phyloP scores from a whole-genome alignment of 345 rosid genomes.

The Kandelia obovata region DNA sequence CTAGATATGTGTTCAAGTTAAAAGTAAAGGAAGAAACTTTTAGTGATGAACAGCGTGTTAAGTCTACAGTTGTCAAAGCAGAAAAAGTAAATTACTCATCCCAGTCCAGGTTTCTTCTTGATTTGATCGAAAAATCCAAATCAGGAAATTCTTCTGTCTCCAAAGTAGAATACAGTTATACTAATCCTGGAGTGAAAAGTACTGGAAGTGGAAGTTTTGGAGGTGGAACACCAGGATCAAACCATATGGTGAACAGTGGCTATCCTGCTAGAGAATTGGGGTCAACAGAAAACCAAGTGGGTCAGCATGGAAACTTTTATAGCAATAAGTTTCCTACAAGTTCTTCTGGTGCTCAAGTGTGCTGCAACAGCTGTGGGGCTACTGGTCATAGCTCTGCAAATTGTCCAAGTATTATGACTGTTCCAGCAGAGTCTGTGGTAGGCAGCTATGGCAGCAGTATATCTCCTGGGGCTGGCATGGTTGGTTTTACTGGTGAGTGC shows the following conservation, averaged over 20 bases:
- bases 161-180: constrained; percentile 32
- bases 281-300: constrained; percentile 36
- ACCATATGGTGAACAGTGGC: constrained; percentile 13
- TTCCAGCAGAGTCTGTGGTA: constrained; percentile 40
- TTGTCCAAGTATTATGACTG: constrained; percentile 65
- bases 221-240: constrained; percentile 25
- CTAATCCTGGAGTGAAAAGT: constrained; percentile 24
- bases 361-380: constrained; percentile 59
- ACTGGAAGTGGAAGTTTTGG: constrained; percentile 30
- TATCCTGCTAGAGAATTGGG: constrained; percentile 30
- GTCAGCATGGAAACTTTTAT: constrained; percentile 49
- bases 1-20: constrained; percentile 67
- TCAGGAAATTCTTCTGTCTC: constrained; percentile 31
- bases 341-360: constrained; percentile 14
- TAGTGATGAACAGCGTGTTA: constrained; percentile 87
- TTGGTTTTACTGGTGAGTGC: constrained; percentile 38
- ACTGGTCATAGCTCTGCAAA: constrained; percentile 60
- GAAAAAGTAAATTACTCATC: constrained; percentile 61
- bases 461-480: constrained; percentile 30
- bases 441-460: constrained; percentile 29
- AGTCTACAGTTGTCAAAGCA: constrained; percentile 70
- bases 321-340: constrained; percentile 26
- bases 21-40: constrained; percentile 87
- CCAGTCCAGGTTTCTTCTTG: constrained; percentile 59
- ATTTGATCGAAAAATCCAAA: constrained; percentile 49